These are phyloP conservation scores for Xanthoconium stramineum DNA, from an alignment of 768 basidiomycete species.

Conservation along the genomic window DNA sequence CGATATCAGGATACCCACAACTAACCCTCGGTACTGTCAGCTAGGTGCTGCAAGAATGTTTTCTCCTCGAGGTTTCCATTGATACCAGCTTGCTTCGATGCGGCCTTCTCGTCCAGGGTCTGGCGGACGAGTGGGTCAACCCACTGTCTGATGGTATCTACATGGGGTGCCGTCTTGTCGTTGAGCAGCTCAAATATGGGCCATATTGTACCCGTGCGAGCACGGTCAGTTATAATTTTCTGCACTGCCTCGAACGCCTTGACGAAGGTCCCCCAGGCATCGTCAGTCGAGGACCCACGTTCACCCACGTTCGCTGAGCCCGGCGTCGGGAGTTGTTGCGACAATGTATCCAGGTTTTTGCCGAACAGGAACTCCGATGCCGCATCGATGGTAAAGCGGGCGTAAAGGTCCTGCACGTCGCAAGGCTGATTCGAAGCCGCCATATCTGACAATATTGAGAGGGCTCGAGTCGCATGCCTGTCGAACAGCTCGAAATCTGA, in stretches of 20 bases:
- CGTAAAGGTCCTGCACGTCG: constrained; percentile 66
- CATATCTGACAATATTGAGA: constrained; percentile 46
- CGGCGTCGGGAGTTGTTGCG: constrained; percentile 49
- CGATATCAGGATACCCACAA: not conserved
- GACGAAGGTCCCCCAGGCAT: constrained; percentile 56
- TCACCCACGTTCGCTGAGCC: constrained; percentile 45
- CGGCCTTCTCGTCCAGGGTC: constrained; percentile 46
- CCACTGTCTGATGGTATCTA: constrained; percentile 38
- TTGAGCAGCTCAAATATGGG: constrained; percentile 40
- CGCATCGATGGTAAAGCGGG: constrained; percentile 67
- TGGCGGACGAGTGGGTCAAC: constrained; percentile 60
- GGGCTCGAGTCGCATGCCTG: constrained; percentile 43
- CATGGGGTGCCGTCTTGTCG: constrained; percentile 36
- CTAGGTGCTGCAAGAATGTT: constrained; percentile 66
- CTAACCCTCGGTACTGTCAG: constrained; percentile 61
- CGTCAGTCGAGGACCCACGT: constrained; percentile 59
- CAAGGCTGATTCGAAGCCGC: constrained; percentile 40
- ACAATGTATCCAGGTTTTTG: constrained; percentile 58
- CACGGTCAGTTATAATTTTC: constrained; percentile 33
- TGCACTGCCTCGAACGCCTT: constrained; percentile 43
- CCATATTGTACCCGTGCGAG: constrained; percentile 39
- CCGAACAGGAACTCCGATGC: constrained; percentile 76
- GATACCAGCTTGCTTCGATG: constrained; percentile 37
- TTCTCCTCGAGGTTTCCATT: constrained; percentile 44
- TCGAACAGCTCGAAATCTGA: constrained; percentile 71